Evolutionary conservation across 768 basidiomycete genomes (phyloP), one percentile per base, ranked within the genome.

Genomic region (Lactarius indigo): DNA sequence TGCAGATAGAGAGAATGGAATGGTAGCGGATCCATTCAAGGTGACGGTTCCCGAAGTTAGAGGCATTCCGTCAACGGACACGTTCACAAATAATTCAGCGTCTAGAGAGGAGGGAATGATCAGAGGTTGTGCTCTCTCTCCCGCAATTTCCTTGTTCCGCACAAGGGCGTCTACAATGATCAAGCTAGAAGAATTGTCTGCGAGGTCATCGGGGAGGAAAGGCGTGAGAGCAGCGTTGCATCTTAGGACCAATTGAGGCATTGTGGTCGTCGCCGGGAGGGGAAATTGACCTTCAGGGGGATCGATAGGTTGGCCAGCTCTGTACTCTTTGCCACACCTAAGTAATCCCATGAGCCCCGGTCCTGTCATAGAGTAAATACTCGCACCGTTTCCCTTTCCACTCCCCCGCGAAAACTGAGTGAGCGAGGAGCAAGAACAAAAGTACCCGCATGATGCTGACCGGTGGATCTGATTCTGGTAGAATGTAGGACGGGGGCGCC

Each of bases 311-410:
- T 81, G 74, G 30, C 76, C 75, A 12, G 74, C 39, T 76, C 79
- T 80, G 70, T 74, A 85, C 66, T 83, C 79, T 72, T 84, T 84
- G 52, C 81, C 82, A 59, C 83, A 84, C 83, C 84, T 68, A 44
- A 44, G 18, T 44, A 44, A 44, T 20, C 7, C 41, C 20, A 23
- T 15, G 30, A 5, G 12, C 30, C 12, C 7, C n/a, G n/a, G 23
- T 9, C 30, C 17, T 4, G 20, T n/a, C 30, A 37, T 15, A 26
- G 20, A 8, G 17, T 20, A 57, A 23, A n/a, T 28, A 7, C 41
- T 23, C 35, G 20, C 18, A 64, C 63, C 63, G 57, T 64, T 17
- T 41, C n/a, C 33, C 10, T 35, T 35, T 12, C 33, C 33, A 35
- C 12, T 35, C 33, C 33, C 31, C 54, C 20, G 63, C 52, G 26